phyloP scores from a whole-genome alignment of 2,329 filamentous ascomycete genomes.

The Podosphaera fusca region DNA sequence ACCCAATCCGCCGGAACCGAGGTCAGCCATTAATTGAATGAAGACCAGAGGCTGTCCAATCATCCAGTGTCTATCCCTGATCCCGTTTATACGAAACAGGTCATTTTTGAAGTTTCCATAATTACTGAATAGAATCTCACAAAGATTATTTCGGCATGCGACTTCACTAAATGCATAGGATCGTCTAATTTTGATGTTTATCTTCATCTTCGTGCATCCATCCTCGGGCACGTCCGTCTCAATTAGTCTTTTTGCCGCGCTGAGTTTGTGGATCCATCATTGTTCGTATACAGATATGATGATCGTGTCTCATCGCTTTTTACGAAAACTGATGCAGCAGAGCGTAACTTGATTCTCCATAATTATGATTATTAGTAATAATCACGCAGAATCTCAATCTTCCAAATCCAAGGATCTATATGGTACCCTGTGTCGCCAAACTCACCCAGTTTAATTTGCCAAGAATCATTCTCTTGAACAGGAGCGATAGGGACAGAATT shows the following conservation, averaged over 20 bases:
- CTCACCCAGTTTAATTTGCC: no score
- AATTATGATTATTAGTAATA: no score
- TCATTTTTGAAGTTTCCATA: no score
- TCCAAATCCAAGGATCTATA: background rate
- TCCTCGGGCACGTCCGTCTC: background rate
- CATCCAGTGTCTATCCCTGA: background rate
- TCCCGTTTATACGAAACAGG: background rate
- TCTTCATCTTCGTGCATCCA: background rate
- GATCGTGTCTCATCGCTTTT: background rate
- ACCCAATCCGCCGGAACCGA: background rate
- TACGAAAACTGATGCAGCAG: background rate
- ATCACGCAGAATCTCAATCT: background rate
- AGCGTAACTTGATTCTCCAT: no score
- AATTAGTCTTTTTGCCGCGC: background rate
- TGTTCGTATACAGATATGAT: background rate
- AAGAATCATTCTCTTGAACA: no score
- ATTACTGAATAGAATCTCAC: background rate
- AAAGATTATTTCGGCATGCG: background rate
- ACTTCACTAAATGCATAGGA: background rate
- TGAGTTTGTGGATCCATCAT: background rate
- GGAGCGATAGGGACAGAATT: no score
- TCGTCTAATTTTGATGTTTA: background rate
- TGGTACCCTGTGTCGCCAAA: no score
- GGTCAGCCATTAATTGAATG: background rate
- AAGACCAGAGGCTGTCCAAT: background rate